A percentile compares a stretch with the other conserved stretches of the same genome.
Conservation (phyloP, 2,329 filamentous ascomycete genomes). For the Stromatinia cepivora region DNA sequence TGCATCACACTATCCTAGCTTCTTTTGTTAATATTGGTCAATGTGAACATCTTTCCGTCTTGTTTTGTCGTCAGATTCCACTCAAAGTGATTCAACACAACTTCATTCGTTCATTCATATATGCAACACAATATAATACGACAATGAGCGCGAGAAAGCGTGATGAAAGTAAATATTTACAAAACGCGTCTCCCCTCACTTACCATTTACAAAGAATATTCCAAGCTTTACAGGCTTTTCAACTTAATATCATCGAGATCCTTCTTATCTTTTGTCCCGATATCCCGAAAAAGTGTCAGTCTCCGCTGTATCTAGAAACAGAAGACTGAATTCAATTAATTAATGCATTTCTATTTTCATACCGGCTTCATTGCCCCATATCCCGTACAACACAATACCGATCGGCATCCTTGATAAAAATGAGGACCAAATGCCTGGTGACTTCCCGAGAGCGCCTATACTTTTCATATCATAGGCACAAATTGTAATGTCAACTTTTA, state of each 20-base stretch:
- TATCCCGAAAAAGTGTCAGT: not conserved
- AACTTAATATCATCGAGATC: not conserved
- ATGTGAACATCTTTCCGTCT: conserved; percentile 7
- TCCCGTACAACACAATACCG: not conserved
- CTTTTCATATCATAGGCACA: not conserved
- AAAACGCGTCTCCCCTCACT: conserved; percentile 20
- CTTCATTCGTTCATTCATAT: not conserved
- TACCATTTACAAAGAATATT: not conserved
- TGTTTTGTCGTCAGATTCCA: not conserved
- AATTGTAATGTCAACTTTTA: not conserved
- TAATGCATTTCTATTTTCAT: not conserved
- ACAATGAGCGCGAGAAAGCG: conserved; percentile 10
- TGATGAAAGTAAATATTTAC: conserved; percentile 23
- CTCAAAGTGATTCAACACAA: not conserved
- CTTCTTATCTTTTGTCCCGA: not conserved
- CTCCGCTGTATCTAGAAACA: not conserved
- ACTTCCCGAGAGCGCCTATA: conserved; percentile 17
- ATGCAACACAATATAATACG: not conserved
- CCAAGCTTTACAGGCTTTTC: not conserved
- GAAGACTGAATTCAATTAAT: not conserved
- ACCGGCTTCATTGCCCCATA: not conserved
- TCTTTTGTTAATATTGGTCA: conserved; percentile 1
- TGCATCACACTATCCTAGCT: conserved; percentile 15
- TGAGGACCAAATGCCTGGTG: not conserved
- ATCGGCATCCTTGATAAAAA: conserved; percentile 10